A percentile compares a stretch with the other conserved stretches of the same genome.
These are phyloP conservation scores for Blastobotrys apis DNA, from an alignment of 1,139 yeast genomes.

Conservation along the genomic window DNA sequence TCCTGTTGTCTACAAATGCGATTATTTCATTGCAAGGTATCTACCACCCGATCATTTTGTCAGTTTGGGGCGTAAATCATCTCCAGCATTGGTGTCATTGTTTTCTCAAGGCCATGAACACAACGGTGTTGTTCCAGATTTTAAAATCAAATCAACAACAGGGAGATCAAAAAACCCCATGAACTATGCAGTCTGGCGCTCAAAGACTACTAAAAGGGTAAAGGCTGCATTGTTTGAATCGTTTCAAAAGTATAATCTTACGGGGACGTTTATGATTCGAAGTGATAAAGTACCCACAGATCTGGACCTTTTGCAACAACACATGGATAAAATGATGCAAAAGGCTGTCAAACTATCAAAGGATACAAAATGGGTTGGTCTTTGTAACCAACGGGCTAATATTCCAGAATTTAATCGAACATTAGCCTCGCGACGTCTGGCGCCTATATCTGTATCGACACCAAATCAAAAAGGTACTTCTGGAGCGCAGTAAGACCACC, in stretches of 20 bases:
- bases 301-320: constrained; percentile 26
- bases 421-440: background rate
- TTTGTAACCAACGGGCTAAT: background rate
- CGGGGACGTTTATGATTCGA: constrained; percentile 47
- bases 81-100: constrained; percentile 41
- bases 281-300: constrained; percentile 40
- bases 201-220: constrained; percentile 41
- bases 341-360: constrained; percentile 35
- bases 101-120: constrained; percentile 25
- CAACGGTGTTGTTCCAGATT: constrained; percentile 26
- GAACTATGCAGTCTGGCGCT: constrained; percentile 40
- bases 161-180: constrained; percentile 38
- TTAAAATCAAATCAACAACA: constrained; percentile 12
- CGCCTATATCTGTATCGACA: background rate
- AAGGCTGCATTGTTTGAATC: constrained; percentile 35
- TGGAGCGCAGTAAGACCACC: constrained; percentile 73
- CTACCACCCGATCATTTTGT: constrained; percentile 47
- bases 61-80: constrained; percentile 46
- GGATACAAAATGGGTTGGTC: constrained; percentile 33
- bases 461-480: background rate
- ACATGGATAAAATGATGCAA: constrained; percentile 33
- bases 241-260: constrained; percentile 33
- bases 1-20: constrained; percentile 19
- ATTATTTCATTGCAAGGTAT: constrained; percentile 29
- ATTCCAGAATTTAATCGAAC: constrained; percentile 20